Conservation (phyloP, 1,284 basidiomycete genomes). For the Flammula alnicola region DNA sequence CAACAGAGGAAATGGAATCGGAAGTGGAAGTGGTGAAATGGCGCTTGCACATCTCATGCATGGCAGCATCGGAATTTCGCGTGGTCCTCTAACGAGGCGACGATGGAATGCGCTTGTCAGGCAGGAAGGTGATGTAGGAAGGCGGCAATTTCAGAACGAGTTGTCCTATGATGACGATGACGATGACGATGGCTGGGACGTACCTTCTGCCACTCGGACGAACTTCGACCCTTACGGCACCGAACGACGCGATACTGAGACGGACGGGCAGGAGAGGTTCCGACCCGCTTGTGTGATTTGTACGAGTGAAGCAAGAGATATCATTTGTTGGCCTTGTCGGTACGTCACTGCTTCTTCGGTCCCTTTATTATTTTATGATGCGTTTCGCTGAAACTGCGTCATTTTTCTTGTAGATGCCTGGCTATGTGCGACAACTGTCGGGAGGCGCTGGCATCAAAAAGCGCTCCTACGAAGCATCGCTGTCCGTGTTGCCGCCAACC, state of each 20-base stretch:
- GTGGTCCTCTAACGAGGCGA: conserved; percentile 35
- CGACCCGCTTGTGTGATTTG: conserved; percentile 64
- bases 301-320: conserved; percentile 67
- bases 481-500: conserved; percentile 76
- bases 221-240: no score
- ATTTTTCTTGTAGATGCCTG: conserved; percentile 53
- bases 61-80: conserved; percentile 11
- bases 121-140: conserved; percentile 3
- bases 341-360: conserved; percentile 37
- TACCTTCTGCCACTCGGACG: not conserved
- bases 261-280: conserved; percentile 35
- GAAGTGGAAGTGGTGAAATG: conserved; percentile 22
- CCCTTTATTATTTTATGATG: not conserved
- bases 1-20: not conserved
- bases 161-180: conserved; percentile 8
- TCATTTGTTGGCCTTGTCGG: conserved; percentile 84
- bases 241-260: conserved; percentile 13
- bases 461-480: conserved; percentile 65
- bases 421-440: conserved; percentile 76
- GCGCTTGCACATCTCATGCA: conserved; percentile 34
- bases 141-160: conserved; percentile 6
- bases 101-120: conserved; percentile 30
- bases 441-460: conserved; percentile 66
- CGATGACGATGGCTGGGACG: not conserved
- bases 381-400: not conserved